Percentiles rank a stretch among this genome's conserved stretches.
Conservation (phyloP, 202 grass and related monocot species). For the Panicum virgatum region DNA sequence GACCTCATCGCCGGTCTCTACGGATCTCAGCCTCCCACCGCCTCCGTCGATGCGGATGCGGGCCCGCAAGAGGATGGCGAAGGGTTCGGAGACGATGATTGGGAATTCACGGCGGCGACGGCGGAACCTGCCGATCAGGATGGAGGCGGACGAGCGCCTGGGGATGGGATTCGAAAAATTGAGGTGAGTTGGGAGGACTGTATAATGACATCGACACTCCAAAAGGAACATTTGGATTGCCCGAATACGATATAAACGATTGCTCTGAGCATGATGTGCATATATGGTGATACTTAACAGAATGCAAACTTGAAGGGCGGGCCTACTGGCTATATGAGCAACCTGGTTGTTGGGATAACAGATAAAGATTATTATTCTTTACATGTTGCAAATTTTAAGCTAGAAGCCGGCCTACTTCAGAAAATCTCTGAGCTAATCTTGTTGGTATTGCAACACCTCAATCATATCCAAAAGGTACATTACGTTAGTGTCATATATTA, state of each 20-base stretch:
- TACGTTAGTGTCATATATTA: neutral
- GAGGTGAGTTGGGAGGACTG: slow-evolving; percentile 13
- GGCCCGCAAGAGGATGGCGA: slow-evolving; percentile 1
- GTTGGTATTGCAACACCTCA: neutral
- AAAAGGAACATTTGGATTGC: neutral
- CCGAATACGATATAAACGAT: neutral
- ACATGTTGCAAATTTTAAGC: neutral
- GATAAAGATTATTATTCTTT: neutral
- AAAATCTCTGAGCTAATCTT: neutral
- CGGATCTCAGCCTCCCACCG: slow-evolving; percentile 36
- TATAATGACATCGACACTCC: neutral
- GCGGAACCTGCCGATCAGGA: neutral
- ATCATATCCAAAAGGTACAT: neutral
- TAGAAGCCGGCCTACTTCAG: neutral
- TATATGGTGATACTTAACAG: neutral
- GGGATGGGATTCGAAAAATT: neutral
- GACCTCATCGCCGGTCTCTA: slow-evolving; percentile 61
- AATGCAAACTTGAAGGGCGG: neutral
- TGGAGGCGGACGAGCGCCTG: neutral
- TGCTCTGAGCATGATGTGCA: neutral
- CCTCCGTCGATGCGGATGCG: neutral
- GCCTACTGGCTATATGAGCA: neutral
- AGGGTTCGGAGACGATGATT: slow-evolving; percentile 44
- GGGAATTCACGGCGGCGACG: slow-evolving; percentile 19
- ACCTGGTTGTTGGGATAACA: neutral